These are phyloP conservation scores for Suillus ampliporus DNA, from an alignment of 768 basidiomycete genomes.

Conservation along the genomic window DNA sequence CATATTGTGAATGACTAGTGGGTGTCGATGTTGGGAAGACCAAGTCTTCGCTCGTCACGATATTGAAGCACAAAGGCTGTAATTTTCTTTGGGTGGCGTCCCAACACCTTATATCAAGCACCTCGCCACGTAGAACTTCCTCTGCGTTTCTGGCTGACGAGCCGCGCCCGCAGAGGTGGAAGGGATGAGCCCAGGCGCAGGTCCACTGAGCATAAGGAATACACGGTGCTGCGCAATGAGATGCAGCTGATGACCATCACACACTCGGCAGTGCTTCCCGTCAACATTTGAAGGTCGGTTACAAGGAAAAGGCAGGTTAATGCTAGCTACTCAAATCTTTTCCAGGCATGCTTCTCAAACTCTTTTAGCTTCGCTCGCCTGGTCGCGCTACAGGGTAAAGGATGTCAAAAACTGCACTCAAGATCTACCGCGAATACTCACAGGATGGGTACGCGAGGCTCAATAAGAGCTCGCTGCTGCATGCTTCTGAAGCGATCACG, in stretches of 20 bases:
- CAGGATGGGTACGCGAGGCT: constrained; percentile 84
- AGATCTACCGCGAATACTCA: constrained; percentile 43
- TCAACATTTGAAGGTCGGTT: not conserved
- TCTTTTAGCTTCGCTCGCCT: constrained; percentile 54
- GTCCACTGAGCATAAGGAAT: no score
- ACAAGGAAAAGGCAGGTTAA: not conserved
- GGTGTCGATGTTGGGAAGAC: no score
- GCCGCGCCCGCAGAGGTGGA: not conserved
- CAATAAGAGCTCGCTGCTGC: constrained; percentile 86
- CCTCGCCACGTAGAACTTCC: no score
- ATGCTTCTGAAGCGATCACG: constrained; percentile 86
- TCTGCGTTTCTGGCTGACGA: no score
- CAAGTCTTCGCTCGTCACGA: no score
- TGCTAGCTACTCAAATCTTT: constrained; percentile 59
- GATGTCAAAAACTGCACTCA: not conserved
- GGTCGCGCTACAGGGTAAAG: constrained; percentile 23
- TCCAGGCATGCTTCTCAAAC: constrained; percentile 84
- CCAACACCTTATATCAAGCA: no score
- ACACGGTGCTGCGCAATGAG: not conserved
- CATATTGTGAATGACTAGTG: no score
- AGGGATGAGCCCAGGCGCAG: not conserved
- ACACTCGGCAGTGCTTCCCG: not conserved
- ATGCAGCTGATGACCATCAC: no score
- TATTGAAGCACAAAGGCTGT: no score
- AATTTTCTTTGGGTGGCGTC: no score